Evolutionary conservation across 805 yeast species (phyloP).

Genomic region (Candida stauntonica): DNA sequence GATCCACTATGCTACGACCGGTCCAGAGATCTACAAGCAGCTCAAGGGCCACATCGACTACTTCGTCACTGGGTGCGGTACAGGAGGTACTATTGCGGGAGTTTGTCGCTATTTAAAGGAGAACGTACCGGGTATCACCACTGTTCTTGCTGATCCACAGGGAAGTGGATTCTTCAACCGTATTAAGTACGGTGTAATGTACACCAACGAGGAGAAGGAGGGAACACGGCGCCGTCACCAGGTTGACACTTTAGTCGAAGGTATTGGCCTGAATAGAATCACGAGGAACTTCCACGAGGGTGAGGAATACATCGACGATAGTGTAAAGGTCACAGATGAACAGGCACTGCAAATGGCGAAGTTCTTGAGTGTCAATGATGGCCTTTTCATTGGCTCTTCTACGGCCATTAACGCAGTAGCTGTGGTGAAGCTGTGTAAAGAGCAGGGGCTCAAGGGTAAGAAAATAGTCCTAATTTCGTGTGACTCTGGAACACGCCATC

Average conservation of each 20-base stretch:
- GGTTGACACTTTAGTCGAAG: constrained; percentile 92
- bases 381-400: constrained; percentile 86
- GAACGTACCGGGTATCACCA: constrained; percentile 34
- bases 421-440: constrained; percentile 57
- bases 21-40: constrained; percentile 88
- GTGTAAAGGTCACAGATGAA: constrained; percentile 71
- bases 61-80: constrained; percentile 90
- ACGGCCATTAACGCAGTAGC: constrained; percentile 95
- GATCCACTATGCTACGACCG: constrained; percentile 77
- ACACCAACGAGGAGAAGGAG: constrained; percentile 80
- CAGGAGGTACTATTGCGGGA: constrained; percentile 97
- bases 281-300: constrained; percentile 79
- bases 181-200: constrained; percentile 89
- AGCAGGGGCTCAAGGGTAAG: constrained; percentile 46
- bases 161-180: constrained; percentile 90
- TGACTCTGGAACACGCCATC: constrained; percentile 86
- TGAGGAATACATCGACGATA: constrained; percentile 66
- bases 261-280: constrained; percentile 85
- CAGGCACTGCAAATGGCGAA: constrained; percentile 90
- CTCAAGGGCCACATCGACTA: constrained; percentile 60
- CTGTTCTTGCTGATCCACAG: constrained; percentile 87
- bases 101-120: constrained; percentile 71
- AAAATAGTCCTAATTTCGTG: constrained; percentile 82
- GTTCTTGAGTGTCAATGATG: constrained; percentile 74
- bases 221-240: constrained; percentile 94